Percentiles rank a stretch among this genome's conserved stretches.
Conservation (phyloP, 1,139 yeast species). For the Starmera stellimalicola region DNA sequence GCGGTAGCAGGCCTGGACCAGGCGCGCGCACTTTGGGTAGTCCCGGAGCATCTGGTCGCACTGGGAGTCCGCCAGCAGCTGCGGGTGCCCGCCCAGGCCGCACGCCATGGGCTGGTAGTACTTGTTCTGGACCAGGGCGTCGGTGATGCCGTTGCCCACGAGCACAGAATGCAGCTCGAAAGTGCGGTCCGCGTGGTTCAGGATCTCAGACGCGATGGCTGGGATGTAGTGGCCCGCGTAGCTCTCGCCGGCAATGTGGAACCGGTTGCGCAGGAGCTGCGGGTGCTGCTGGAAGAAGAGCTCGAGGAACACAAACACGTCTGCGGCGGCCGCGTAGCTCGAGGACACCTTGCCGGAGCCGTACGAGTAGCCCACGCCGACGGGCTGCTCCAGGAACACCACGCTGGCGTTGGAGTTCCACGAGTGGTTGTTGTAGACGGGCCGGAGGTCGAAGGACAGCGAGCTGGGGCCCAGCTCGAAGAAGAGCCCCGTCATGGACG, state of each 20-base stretch:
- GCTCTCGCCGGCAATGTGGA: conserved; percentile 84
- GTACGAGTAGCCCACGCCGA: conserved; percentile 71
- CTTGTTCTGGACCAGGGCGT: conserved; percentile 58
- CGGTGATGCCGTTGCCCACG: conserved; percentile 82
- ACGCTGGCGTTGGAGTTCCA: conserved; percentile 68
- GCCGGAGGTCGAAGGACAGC: conserved; percentile 38
- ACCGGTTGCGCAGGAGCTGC: conserved; percentile 42
- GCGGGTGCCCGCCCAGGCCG: conserved; percentile 68
- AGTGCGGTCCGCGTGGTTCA: conserved; percentile 52
- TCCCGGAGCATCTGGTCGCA: conserved; percentile 47
- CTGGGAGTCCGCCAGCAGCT: conserved; percentile 50
- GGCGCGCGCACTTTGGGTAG: conserved; percentile 47
- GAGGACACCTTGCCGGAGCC: conserved; percentile 44
- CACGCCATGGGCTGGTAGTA: conserved; percentile 80
- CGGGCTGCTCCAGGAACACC: conserved; percentile 66
- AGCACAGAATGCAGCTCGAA: conserved; percentile 63
- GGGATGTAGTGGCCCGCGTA: conserved; percentile 89
- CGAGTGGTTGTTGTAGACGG: conserved; percentile 50
- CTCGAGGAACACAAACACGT: conserved; percentile 70
- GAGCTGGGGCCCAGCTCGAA: conserved; percentile 63
- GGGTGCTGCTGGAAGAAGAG: conserved; percentile 72
- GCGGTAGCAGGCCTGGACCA: conserved; percentile 45
- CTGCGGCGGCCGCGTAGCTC: conserved; percentile 61
- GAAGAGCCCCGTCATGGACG: conserved; percentile 56
- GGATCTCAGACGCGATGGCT: conserved; percentile 63